These are phyloP conservation scores for Setaria italica DNA, from an alignment of 202 grass and related monocot genomes.

Conservation along the genomic window DNA sequence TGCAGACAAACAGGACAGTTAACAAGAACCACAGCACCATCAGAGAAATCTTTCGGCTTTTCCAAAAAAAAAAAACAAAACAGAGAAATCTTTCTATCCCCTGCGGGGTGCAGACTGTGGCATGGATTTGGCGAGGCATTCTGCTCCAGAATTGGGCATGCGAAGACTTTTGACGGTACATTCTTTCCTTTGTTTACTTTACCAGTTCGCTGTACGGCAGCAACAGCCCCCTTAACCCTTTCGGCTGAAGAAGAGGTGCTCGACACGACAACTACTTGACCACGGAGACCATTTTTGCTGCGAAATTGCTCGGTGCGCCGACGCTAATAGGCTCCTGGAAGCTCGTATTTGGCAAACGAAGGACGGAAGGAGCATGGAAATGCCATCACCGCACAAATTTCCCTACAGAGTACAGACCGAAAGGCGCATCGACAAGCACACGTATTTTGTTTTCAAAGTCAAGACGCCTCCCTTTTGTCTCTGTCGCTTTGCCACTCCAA, in stretches of 20 bases:
- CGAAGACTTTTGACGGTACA: background rate
- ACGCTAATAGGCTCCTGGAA: background rate
- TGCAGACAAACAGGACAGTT: background rate
- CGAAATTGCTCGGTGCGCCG: background rate
- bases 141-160: background rate
- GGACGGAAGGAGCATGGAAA: background rate
- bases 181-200: background rate
- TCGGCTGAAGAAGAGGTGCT: background rate
- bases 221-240: background rate
- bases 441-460: too few species aligned
- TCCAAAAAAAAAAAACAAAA: too few species aligned
- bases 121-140: slow-evolving; percentile 5
- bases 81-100: background rate
- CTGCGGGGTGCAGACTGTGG: background rate
- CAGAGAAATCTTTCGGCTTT: background rate
- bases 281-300: background rate
- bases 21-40: background rate
- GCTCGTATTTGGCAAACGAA: background rate
- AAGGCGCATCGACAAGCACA: slow-evolving; percentile 1
- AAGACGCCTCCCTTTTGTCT: background rate
- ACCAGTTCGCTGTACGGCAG: background rate
- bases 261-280: background rate
- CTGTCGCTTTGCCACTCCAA: background rate
- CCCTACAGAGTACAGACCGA: background rate
- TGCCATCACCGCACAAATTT: background rate